phyloP scores from a whole-genome alignment of 345 rosid genomes.

The Nephelium lappaceum region DNA sequence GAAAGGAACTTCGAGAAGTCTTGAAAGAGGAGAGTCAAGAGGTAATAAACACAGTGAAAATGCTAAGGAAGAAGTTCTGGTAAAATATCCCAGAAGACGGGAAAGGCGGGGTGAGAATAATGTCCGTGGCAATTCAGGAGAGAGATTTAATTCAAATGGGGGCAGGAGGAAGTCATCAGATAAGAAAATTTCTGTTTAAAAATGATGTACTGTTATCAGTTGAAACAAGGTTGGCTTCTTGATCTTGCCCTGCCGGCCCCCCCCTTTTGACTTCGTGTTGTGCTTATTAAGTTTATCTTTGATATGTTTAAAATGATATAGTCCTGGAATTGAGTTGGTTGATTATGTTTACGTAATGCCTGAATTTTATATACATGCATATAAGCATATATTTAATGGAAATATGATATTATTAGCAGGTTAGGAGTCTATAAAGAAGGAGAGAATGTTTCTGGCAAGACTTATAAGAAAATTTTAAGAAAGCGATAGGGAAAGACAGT shows the following conservation, averaged over 20 bases:
- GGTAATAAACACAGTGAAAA: not conserved
- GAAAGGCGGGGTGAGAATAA: not conserved
- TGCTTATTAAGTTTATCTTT: not conserved
- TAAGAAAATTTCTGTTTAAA: conserved; percentile 7
- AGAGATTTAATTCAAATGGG: not conserved
- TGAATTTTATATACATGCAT: not conserved
- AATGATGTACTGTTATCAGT: not conserved
- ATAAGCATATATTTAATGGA: not conserved
- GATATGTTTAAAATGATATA: not conserved
- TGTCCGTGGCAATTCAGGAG: not conserved
- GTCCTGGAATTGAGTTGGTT: not conserved
- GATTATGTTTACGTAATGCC: too few relatives aligned
- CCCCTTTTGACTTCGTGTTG: not conserved
- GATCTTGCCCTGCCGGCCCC: not conserved
- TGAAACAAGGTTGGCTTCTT: conserved; percentile 7
- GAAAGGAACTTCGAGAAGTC: conserved; percentile 4
- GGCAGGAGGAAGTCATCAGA: not conserved
- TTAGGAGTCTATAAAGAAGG: not conserved
- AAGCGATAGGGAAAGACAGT: not conserved
- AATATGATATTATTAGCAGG: not conserved
- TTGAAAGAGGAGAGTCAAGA: conserved; percentile 21
- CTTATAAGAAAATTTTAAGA: not conserved
- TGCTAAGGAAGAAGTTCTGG: conserved; percentile 3
- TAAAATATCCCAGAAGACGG: conserved; percentile 2
- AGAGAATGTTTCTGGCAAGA: not conserved